Evolutionary conservation across 176 grass and related monocot genomes (phyloP), one percentile per base, ranked within the genome.

Genomic region (Poa pratensis): DNA sequence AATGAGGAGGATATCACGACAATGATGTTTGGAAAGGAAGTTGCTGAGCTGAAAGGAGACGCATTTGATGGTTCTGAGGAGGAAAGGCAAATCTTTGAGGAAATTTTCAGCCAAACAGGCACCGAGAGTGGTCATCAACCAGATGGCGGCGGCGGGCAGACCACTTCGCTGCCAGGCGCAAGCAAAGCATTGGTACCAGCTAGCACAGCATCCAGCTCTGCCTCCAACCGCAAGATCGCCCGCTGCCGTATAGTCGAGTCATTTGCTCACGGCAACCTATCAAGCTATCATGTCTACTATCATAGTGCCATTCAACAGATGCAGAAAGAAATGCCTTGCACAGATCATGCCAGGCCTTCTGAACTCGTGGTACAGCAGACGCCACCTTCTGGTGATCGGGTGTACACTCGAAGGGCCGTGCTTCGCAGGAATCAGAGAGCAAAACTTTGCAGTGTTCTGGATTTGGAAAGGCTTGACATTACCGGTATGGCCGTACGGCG

Each of bases 11-110:
- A 93, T 60, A 85, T 92, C 23, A 84, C 83, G 60, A 61, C 60
- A 64, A 90, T 93, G 89, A 59, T 93, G 70, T 98, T 95, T 54
- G 88, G 85, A 67, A 80, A 93, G 80, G 77, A 90, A 37, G 77
- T 89, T 68, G 5, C 42, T 13, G 84, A 48, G 20, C 77, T 94
- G 68, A 64, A 72, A 34, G 76, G 83, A 65, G 89, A 88, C 62
- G 26, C 7, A 26, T 88, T 92, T 68, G 87, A 98, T 59, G 73
- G 83, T 40, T 98, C 90, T 8, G 50, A 61, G 40, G 82, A 81
- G 39, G 90, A 95, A 52, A 80, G 61, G 49, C 28, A 78, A 37
- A 93, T 91, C 46, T 91, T 91, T 77, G 60, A 89, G 37, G 89
- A 86, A 0, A 57, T 85, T 70, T 93, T 97, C n/a, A 34, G 60